Percentiles rank a stretch among this genome's conserved stretches.
Evolutionary conservation across 768 basidiomycete genomes (phyloP).

Genomic region (Gymnopilus junonius): DNA sequence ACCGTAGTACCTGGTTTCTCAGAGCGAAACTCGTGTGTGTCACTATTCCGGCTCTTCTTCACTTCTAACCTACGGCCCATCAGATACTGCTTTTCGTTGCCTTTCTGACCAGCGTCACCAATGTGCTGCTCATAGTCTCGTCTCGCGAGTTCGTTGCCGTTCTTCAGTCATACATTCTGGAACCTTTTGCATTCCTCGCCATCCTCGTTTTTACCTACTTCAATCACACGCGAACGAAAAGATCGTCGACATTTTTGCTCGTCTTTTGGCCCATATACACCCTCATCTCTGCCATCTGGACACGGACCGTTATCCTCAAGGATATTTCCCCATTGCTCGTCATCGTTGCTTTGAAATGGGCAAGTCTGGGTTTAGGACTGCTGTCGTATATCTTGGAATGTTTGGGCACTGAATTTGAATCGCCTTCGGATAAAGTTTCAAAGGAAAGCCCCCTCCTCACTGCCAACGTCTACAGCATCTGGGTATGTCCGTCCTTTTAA

Average conservation of each 20-base stretch:
- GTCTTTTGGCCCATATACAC: slow-evolving; percentile 83
- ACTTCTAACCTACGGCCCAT: neutral
- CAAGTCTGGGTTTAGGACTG: slow-evolving; percentile 48
- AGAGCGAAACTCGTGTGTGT: slow-evolving; percentile 68
- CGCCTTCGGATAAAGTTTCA: slow-evolving; percentile 35
- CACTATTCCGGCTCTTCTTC: neutral
- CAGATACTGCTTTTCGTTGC: slow-evolving; percentile 57
- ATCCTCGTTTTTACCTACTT: slow-evolving; percentile 57
- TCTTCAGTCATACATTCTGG: slow-evolving; percentile 57
- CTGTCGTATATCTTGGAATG: slow-evolving; percentile 69
- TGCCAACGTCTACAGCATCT: slow-evolving; percentile 82
- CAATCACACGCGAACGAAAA: slow-evolving; percentile 73
- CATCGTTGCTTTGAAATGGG: slow-evolving; percentile 49
- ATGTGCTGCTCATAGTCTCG: slow-evolving; percentile 42
- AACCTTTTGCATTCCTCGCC: slow-evolving; percentile 55
- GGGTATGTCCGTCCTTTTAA: slow-evolving; percentile 41
- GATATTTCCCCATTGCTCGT: slow-evolving; percentile 34
- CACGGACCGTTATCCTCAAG: slow-evolving; percentile 54
- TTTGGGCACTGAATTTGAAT: slow-evolving; percentile 63
- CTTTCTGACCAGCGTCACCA: slow-evolving; percentile 46
- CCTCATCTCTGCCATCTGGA: slow-evolving; percentile 53
- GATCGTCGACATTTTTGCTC: slow-evolving; percentile 73
- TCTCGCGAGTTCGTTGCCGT: slow-evolving; percentile 44
- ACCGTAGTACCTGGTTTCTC: slow-evolving; percentile 56
- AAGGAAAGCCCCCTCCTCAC: slow-evolving; percentile 73